Base-by-base conservation (phyloP, 2,329 filamentous ascomycete species). In the Pseudogymnoascus sp. region DNA sequence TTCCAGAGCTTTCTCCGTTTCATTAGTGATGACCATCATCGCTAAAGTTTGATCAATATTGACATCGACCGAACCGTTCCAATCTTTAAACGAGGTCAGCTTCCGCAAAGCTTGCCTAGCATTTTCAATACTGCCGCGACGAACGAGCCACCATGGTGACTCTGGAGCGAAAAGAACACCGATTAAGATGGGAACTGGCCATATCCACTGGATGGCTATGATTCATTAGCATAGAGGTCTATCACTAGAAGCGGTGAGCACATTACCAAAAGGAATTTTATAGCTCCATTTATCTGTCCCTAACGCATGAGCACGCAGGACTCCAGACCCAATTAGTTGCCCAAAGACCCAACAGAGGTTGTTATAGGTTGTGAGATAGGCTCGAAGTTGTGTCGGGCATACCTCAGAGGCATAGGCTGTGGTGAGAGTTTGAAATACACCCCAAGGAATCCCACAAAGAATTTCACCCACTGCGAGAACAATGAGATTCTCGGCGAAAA, bases 11-110 rank as follows among this genome's bases (percentile, higher is more conserved):
- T 90, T 82, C 73, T 96, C 92, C 10, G 96, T 78, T 0, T 89
- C 88, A 0, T 89, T 93, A 0, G 91, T 96, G 72, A 96, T 90
- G 1, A 91, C 85, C 89, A 96, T 96, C 90, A 96, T 96, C 70
- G 90, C 87, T 60, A 96, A 81, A 0, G 90, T 95, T 76, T 95
- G 90, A 66, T 96, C 89, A 10, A 89, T 84, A 36, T 64, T 62
- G 61, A 70, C 64, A 70, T 96, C 84, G 21, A 46, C 44, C 37
- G 67, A 62, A 28, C 60, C 61, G 10, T 64, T 59, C 7, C 61
- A 62, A 31, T 66, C 62, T 37, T 67, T 65, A 8, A 59, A 37
- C 3, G 65, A 64, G 16, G 68, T 69, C 21, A 70, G 46, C 10
- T 25, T 36, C 18, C 16, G 63, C 5, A 70, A 46, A 14, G 68